phyloP scores from a whole-genome alignment of 805 yeast species.

The Spathaspora gorwiae region DNA sequence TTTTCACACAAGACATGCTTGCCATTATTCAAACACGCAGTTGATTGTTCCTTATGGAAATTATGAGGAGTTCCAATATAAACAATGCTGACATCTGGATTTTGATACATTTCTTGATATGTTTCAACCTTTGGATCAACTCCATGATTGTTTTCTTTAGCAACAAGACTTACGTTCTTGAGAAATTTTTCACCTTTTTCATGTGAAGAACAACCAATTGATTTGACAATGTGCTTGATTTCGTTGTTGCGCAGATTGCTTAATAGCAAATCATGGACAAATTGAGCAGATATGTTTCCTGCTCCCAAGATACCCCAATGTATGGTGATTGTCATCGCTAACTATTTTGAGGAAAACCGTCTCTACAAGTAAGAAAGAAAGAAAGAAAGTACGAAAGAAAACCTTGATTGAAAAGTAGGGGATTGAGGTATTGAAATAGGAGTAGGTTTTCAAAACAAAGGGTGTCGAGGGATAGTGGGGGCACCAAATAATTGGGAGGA shows the following conservation, averaged over 20 bases:
- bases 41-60: constrained; percentile 44
- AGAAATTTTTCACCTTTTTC: constrained; percentile 34
- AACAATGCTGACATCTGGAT: constrained; percentile 42
- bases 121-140: constrained; percentile 20
- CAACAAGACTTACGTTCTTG: constrained; percentile 11
- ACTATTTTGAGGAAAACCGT: background rate
- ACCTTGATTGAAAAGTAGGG: too few relatives aligned
- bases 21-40: constrained; percentile 38
- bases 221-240: constrained; percentile 28
- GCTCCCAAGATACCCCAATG: constrained; percentile 50
- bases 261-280: constrained; percentile 34
- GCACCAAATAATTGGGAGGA: background rate
- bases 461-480: background rate
- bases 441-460: background rate
- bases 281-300: constrained; percentile 45
- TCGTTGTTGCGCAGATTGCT: constrained; percentile 20
- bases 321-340: constrained; percentile 8
- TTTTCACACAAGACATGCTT: constrained; percentile 54
- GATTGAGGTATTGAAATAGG: too few relatives aligned
- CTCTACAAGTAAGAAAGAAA: too few relatives aligned
- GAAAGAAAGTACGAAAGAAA: too few relatives aligned
- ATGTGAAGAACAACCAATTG: constrained; percentile 36
- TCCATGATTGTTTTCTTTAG: constrained; percentile 18
- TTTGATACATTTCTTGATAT: constrained; percentile 44
- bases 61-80: constrained; percentile 55